Conservation (phyloP, 306 rosid species). For the Glycine latifolia region DNA sequence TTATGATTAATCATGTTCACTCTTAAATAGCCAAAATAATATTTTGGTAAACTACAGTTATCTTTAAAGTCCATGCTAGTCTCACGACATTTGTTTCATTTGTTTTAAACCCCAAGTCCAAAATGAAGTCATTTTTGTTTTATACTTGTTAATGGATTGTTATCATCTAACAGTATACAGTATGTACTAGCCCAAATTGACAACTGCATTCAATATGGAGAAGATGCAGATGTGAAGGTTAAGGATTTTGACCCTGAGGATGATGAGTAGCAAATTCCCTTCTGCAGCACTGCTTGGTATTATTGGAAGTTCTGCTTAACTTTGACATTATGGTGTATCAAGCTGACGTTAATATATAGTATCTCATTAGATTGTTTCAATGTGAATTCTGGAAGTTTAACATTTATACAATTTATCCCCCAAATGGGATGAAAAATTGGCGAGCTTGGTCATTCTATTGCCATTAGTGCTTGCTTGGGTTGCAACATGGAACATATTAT, state of each 20-base stretch:
- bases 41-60: no score
- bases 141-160: constrained; percentile 29
- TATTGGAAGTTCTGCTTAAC: not conserved
- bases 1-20: constrained; percentile 10
- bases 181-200: constrained; percentile 73
- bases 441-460: not conserved
- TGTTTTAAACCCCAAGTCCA: not conserved
- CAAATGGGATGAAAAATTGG: constrained; percentile 20
- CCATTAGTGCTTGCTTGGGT: not conserved
- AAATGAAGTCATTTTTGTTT: not conserved
- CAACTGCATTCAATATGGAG: constrained; percentile 69
- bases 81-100: not conserved
- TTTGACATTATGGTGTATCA: constrained; percentile 15
- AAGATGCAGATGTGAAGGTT: constrained; percentile 79
- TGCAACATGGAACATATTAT: no score
- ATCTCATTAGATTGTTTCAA: constrained; percentile 24
- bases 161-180: constrained; percentile 59
- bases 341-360: constrained; percentile 42
- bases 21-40: not conserved
- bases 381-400: constrained; percentile 17
- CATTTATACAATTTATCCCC: not conserved
- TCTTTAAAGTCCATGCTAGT: not conserved
- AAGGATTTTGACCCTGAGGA: constrained; percentile 74
- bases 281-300: not conserved
- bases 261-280: constrained; percentile 50